Evolutionary conservation across 306 rosid species (phyloP).

Genomic region (Lotus japonicus): DNA sequence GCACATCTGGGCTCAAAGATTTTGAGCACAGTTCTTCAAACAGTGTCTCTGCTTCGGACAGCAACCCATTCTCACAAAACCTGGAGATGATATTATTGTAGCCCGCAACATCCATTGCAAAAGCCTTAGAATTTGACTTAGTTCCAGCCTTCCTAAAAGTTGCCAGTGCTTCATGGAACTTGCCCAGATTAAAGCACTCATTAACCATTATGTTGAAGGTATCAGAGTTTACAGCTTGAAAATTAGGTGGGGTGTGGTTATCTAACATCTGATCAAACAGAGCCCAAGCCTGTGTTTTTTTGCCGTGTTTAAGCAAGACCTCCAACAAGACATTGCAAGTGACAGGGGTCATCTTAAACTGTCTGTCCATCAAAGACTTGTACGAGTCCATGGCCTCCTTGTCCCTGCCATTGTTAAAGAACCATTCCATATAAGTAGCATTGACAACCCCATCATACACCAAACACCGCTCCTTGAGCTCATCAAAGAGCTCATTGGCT

Average conservation of each 20-base stretch:
- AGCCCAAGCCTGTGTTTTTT: conserved; percentile 49
- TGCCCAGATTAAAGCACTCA: conserved; percentile 64
- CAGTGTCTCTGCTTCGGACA: conserved; percentile 56
- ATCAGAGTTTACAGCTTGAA: conserved; percentile 85
- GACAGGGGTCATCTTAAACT: conserved; percentile 77
- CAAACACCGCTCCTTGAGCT: conserved; percentile 79
- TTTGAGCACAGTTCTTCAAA: conserved; percentile 70
- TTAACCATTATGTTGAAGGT: conserved; percentile 86
- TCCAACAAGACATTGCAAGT: conserved; percentile 83
- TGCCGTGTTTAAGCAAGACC: conserved; percentile 67
- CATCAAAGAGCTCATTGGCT: conserved; percentile 84
- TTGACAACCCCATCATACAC: conserved; percentile 91
- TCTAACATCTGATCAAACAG: conserved; percentile 79
- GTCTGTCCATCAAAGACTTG: conserved; percentile 54
- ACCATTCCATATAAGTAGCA: conserved; percentile 90
- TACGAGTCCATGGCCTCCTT: conserved; percentile 93
- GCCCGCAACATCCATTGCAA: conserved; percentile 90
- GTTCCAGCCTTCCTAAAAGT: conserved; percentile 82
- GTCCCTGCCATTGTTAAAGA: conserved; percentile 48
- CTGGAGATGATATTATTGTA: conserved; percentile 75
- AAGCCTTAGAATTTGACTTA: conserved; percentile 61
- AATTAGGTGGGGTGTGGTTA: conserved; percentile 81
- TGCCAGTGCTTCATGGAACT: conserved; percentile 46
- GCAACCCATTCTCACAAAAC: conserved; percentile 72
- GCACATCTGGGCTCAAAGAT: conserved; percentile 81